Evolutionary conservation across 441 rosid species (phyloP), one percentile per base, ranked within the genome.

Genomic region (Dalechampia spathulata): DNA sequence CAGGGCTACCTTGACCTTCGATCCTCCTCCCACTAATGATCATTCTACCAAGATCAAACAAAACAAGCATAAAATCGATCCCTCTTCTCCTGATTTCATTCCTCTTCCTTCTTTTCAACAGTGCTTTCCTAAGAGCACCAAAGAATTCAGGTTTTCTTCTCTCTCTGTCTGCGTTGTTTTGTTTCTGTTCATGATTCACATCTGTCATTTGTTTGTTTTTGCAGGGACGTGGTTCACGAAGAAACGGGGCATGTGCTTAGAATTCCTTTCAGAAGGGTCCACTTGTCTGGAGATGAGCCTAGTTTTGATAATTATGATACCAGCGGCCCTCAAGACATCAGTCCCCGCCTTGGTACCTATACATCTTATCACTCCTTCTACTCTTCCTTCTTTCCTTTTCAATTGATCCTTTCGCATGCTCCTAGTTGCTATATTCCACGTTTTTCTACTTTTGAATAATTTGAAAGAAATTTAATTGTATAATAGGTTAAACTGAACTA

Each of bases 81-180:
- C 99, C 65, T 64, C 86, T 47, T 78, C 90, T 75, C 96, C 99
- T 47, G 97, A 93, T 68, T 90, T 93, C 48, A 66, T 75, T 20
- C 85, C 95, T 0, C 85, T 90, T 47, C 96, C 97, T 10, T 82
- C 99, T 40, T 93, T 93, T 49, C 80, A 90, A 49, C 72, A 90
- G 68, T 93, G 99, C 38, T 93, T 93, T 56, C 97, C 99, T 3
- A 85, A 72, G 62, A 90, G 99, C 85, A 72, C 97, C 10, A 93
- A 90, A 64, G 89, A 87, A 48, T 40, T 61, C 72, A 74, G 70
- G 97, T 89, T 15, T 7, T 41, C 9, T 55, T 12, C 52, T n/a
- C 30, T 16, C n/a, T 52, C 13, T 41, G 23, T 48, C 30, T 28
- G 27, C n/a, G 30, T 39, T 3, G n/a, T n/a, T 15, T 0, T n/a